Base-by-base conservation (phyloP, 208 protist species). In the Strigomonas galati region DNA sequence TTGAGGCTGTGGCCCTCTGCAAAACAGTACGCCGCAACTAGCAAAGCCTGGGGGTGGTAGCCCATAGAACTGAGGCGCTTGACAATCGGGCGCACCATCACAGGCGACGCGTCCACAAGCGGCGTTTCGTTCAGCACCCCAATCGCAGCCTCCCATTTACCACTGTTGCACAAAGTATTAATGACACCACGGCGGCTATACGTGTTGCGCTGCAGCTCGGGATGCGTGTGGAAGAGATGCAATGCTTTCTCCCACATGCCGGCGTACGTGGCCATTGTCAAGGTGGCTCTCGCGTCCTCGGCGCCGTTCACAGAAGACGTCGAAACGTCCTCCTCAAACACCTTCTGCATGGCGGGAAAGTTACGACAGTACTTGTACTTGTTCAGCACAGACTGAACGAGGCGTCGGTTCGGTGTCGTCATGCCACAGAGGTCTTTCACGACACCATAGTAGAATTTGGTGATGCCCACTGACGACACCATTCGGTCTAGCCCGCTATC, bases 251-350 rank as follows among this genome's bases (percentile, higher is more conserved):
- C 87, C 87, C 90, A 95, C 69, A 93, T 84, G 35, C 85, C 83
- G 0, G 83, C 79, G 72, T 76, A 85, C 27, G 73, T 77, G 2
- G 90, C 84, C 21, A 92, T 68, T 1, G 79, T 57, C 4, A 95
- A 51, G 31, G 82, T 76, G 10, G 81, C 72, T 31, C 81, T 65
- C 2, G 82, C 76, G n/a, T 85, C 85, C 1, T 82, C 55, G 48
- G 67, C 27, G 12, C 73, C 88, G 27, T 74, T 51, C 2, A 10
- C 35, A 10, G 35, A 14, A 4, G 35, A 4, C 35, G 68, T 60
- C 51, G 84, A 76, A 12, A 95, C 74, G 76, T 95, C 90, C 44
- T 93, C 85, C n/a, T 93, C 74, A 35, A 95, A 81, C 2, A 95
- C 64, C 19, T 74, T 76, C 30, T 69, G 65, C 37, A 95, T 82